A percentile compares a stretch with the other conserved stretches of the same genome.
Evolutionary conservation across 1,284 basidiomycete genomes (phyloP).

Genomic region (Ustilago xerochloae): DNA sequence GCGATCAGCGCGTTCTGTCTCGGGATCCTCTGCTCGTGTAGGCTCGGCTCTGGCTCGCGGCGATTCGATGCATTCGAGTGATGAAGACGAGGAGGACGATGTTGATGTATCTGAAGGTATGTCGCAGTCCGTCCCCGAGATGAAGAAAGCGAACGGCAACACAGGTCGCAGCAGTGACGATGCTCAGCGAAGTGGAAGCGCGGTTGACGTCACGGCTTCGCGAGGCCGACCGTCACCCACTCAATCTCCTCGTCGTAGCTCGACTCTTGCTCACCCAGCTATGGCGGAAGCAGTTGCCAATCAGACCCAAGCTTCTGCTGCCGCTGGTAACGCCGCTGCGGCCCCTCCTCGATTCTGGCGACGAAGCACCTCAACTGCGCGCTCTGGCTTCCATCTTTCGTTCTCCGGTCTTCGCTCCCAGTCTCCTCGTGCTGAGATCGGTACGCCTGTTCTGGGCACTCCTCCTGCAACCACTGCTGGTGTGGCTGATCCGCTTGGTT

Average conservation of each 20-base stretch:
- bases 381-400: constrained; percentile 41
- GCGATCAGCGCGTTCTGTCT: constrained; percentile 19
- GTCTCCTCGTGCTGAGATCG: constrained; percentile 20
- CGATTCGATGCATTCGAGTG: constrained; percentile 27
- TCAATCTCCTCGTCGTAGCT: constrained; percentile 31
- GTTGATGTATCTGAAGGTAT: constrained; percentile 40
- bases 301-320: not conserved
- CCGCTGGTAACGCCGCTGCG: not conserved
- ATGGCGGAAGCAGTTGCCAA: constrained; percentile 19
- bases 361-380: constrained; percentile 32
- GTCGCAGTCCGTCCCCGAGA: constrained; percentile 59
- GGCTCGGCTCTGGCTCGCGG: constrained; percentile 29
- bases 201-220: not conserved
- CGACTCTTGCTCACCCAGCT: constrained; percentile 23
- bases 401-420: constrained; percentile 35
- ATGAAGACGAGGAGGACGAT: constrained; percentile 23
- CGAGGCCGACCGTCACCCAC: constrained; percentile 21
- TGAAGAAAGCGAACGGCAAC: constrained; percentile 35
- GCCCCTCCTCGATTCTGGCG: constrained; percentile 50
- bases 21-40: constrained; percentile 15
- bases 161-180: constrained; percentile 8
- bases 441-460: not conserved
- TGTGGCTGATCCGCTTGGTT: not conserved
- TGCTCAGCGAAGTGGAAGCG: not conserved
- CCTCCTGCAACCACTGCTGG: constrained; percentile 6